These are phyloP conservation scores for Prunus persica DNA, from an alignment of 306 rosid species.

Conservation along the genomic window Prunus_persica_NCBIv2 NC_034009.1:32758001-32758500, in stretches of 20 bases:
- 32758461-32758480: conserved; percentile 92
- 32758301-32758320: background rate
- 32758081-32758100: conserved; percentile 98
- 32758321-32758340: background rate
- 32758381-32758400: conserved; percentile 99
- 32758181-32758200: conserved; percentile 99
- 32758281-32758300: background rate
- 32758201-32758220: conserved; percentile 99
- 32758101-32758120: conserved; percentile 98
- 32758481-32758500: conserved; percentile 63
- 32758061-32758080: conserved; percentile 98
- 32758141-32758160: conserved; percentile 99
- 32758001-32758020: conserved; percentile 84
- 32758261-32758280: background rate
- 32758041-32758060: conserved; percentile 94
- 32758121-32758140: conserved; percentile 97
- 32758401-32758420: conserved; percentile 92
- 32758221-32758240: conserved; percentile 97
- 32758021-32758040: conserved; percentile 98
- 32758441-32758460: conserved; percentile 98
- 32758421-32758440: conserved; percentile 93
- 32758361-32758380: conserved; percentile 33
- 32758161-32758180: conserved; percentile 94
- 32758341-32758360: conserved; percentile 5
- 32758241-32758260: conserved; percentile 23